Evolutionary conservation across 2,329 filamentous ascomycete genomes (phyloP).

Genomic region (Aureobasidium subglaciale): DNA sequence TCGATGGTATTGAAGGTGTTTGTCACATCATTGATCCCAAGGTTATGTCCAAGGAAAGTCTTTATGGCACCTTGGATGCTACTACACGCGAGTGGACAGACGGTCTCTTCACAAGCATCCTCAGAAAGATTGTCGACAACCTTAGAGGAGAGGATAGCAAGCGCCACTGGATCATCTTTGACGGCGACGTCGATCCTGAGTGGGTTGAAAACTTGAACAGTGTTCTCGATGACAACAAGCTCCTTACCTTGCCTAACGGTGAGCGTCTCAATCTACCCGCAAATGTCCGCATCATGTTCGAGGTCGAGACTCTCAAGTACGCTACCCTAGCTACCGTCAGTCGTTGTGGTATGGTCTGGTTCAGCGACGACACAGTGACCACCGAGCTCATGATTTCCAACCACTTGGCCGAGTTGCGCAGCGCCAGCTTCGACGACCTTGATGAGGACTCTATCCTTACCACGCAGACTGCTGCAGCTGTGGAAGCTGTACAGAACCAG

Average conservation of each 20-base stretch:
- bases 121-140: conserved; percentile 98
- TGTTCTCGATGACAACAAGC: conserved; percentile 97
- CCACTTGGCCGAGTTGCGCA: conserved; percentile 77
- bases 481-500: conserved; percentile 70
- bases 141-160: conserved; percentile 94
- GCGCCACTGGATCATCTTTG: conserved; percentile 98
- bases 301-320: conserved; percentile 96
- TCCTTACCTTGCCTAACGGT: conserved; percentile 93
- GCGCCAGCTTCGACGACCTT: conserved; percentile 83
- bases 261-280: conserved; percentile 90
- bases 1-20: conserved; percentile 87
- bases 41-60: conserved; percentile 97
- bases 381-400: conserved; percentile 87
- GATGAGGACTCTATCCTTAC: conserved; percentile 82
- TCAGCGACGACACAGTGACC: conserved; percentile 95
- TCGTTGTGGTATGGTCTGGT: conserved; percentile 99
- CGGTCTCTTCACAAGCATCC: conserved; percentile 92
- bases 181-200: conserved; percentile 97
- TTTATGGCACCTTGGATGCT: conserved; percentile 92
- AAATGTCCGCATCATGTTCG: conserved; percentile 99
- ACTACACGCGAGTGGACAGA: conserved; percentile 99
- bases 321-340: conserved; percentile 97
- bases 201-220: conserved; percentile 99
- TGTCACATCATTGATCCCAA: conserved; percentile 98
- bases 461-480: conserved; percentile 54